Evolutionary conservation across 225 moss, liverwort and hornwort species (phyloP).

Genomic region (Polytrichum formosum): DNA sequence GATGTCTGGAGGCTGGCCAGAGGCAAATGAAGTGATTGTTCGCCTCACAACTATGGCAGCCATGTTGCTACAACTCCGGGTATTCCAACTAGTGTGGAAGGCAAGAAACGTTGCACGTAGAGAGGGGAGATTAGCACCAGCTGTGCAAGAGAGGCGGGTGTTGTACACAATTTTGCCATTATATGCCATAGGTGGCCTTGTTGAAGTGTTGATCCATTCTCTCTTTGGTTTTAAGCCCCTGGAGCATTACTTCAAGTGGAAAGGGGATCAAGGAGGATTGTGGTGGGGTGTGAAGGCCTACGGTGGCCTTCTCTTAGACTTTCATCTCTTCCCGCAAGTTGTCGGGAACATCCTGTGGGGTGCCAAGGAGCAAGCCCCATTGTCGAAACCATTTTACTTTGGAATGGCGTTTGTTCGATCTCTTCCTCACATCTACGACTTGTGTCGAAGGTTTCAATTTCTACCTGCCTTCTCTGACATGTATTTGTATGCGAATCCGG

Average conservation of each 20-base stretch:
- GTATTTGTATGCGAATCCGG: conserved; percentile 55
- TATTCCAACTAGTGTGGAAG: conserved; percentile 55
- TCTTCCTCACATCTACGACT: conserved; percentile 51
- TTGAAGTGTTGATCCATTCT: conserved; percentile 32
- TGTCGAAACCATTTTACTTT: conserved; percentile 52
- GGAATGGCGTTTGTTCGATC: conserved; percentile 62
- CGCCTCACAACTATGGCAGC: conserved; percentile 61
- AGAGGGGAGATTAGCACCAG: conserved; percentile 15
- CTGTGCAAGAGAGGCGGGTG: conserved; percentile 47
- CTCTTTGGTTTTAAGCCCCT: conserved; percentile 38
- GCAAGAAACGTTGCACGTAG: conserved; percentile 24
- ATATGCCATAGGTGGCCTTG: conserved; percentile 37
- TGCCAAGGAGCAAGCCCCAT: conserved; percentile 43
- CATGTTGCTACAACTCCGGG: conserved; percentile 51
- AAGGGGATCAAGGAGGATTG: conserved; percentile 33
- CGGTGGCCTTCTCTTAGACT: conserved; percentile 50
- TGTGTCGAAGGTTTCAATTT: conserved; percentile 40
- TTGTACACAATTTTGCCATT: conserved; percentile 41
- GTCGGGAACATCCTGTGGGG: conserved; percentile 62
- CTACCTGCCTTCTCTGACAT: conserved; percentile 33
- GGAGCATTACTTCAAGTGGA: conserved; percentile 47
- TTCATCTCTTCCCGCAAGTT: conserved; percentile 61
- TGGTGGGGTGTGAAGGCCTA: conserved; percentile 58
- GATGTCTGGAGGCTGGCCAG: conserved; percentile 48
- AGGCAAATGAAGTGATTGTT: conserved; percentile 57